Evolutionary conservation across 1,284 basidiomycete genomes (phyloP).

Genomic region (Melampsora abietis-canadensis): DNA sequence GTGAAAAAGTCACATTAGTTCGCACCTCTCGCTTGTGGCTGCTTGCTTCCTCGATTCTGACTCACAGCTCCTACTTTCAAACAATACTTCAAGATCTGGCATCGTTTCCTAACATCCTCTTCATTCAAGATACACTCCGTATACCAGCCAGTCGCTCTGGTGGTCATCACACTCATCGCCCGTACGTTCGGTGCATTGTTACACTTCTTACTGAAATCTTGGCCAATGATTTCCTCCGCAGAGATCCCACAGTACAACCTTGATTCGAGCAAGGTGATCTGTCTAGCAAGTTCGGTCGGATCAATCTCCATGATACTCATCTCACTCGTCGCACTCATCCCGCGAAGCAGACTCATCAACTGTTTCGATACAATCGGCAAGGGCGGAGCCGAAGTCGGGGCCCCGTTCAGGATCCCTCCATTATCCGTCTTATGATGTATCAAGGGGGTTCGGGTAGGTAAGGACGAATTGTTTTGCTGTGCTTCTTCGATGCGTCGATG

Average conservation of each 20-base stretch:
- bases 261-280: slow-evolving; percentile 57
- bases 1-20: too few relatives aligned
- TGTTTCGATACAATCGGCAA: slow-evolving; percentile 77
- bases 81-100: slow-evolving; percentile 55
- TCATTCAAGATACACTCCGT: slow-evolving; percentile 56
- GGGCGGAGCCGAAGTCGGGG: slow-evolving; percentile 51
- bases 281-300: slow-evolving; percentile 61
- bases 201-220: slow-evolving; percentile 51
- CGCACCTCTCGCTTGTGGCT: too few relatives aligned
- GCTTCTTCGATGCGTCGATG: slow-evolving; percentile 55
- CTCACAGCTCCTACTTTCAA: slow-evolving; percentile 55
- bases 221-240: slow-evolving; percentile 55
- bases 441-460: background rate
- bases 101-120: slow-evolving; percentile 53
- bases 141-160: slow-evolving; percentile 57
- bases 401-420: slow-evolving; percentile 43
- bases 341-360: slow-evolving; percentile 59
- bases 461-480: slow-evolving; percentile 27
- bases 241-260: slow-evolving; percentile 53
- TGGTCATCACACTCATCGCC: slow-evolving; percentile 55
- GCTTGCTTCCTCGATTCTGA: too few relatives aligned
- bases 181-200: slow-evolving; percentile 51
- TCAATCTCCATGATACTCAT: slow-evolving; percentile 83
- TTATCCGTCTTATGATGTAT: slow-evolving; percentile 6
- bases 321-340: slow-evolving; percentile 55